Base-by-base conservation (phyloP, 768 basidiomycete genomes). In the Artomyces pyxidatus region DNA sequence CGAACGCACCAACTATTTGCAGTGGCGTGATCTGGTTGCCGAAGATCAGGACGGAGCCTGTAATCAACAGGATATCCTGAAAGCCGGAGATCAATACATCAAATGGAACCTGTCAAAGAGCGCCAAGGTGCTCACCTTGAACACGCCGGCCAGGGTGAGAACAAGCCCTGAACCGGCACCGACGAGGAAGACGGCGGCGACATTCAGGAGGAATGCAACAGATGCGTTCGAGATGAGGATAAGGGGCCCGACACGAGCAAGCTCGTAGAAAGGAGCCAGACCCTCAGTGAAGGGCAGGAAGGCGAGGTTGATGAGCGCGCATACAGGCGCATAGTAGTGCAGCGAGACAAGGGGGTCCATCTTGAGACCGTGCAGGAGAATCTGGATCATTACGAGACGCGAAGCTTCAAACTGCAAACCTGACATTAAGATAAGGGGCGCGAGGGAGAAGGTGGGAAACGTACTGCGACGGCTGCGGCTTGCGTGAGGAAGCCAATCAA, bases 261-360 rank as follows among this genome's bases (percentile, higher is more conserved):
- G 67, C 41, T 81, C 84, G 56, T 78, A 77, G 72, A 98, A 90
- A 0, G 95, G 95, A 7, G 76, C 85, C 11, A 88, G 67, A 1
- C 95, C 92, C 65, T 98, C 95, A 0, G 90, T 94, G 71, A 97
- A 89, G 6, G 93, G 92, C 17, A 98, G 67, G 54, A 95, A 72
- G 47, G 78, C 63, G 21, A 91, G 76, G 65, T 96, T 97, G 71
- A 98, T 88, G 52, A 72, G 64, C 0, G 95, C 92, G 65, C 95
- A 98, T 45, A 97, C 89, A 12, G 93, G 93, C 9, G 94, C 93
- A 62, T 93, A 96, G 71, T 95, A 97, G 71, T 98, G 89, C 45
- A 98, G 68, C 6, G 93, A 96, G 19, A 92, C 88, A 6, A 97
- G 78, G 0, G 95, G 95, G 61, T 96, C 92, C 94, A 98, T 97